Percentiles rank a stretch among this genome's conserved stretches.
These are phyloP conservation scores for Penicillium atrosanguineum DNA, from an alignment of 495 filamentous ascomycete species.

Conservation along the genomic window DNA sequence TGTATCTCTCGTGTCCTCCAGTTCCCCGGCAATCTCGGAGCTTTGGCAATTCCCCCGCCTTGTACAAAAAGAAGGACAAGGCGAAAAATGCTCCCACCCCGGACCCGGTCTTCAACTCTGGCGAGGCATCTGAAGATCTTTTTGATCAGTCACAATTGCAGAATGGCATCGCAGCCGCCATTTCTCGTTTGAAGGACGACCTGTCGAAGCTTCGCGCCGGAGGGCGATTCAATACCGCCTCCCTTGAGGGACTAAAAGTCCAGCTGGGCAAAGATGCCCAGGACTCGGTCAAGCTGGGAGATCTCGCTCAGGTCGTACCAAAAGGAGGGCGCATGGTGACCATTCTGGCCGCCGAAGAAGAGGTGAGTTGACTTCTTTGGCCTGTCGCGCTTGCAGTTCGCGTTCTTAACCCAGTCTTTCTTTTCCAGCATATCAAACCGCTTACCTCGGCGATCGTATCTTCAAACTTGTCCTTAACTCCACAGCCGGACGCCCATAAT, in stretches of 20 bases:
- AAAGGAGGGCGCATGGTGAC: slow-evolving; percentile 65
- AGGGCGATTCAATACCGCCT: slow-evolving; percentile 66
- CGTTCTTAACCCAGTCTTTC: background rate
- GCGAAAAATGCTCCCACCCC: slow-evolving; percentile 19
- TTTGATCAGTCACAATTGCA: slow-evolving; percentile 66
- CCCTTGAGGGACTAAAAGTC: slow-evolving; percentile 64
- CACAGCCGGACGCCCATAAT: slow-evolving; percentile 66
- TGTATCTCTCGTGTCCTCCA: background rate
- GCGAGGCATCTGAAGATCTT: slow-evolving; percentile 48
- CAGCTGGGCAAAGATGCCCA: slow-evolving; percentile 53
- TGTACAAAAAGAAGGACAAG: slow-evolving; percentile 44
- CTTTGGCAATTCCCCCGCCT: slow-evolving; percentile 26
- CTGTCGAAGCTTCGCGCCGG: slow-evolving; percentile 64
- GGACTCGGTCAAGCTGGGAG: slow-evolving; percentile 53
- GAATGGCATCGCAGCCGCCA: slow-evolving; percentile 52
- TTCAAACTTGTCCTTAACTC: slow-evolving; percentile 68
- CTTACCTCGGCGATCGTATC: slow-evolving; percentile 67
- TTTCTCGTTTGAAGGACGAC: slow-evolving; percentile 58
- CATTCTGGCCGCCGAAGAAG: slow-evolving; percentile 62
- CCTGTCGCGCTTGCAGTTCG: background rate
- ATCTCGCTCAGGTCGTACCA: slow-evolving; percentile 74
- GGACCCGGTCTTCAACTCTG: slow-evolving; percentile 18
- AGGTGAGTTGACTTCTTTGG: slow-evolving; percentile 41
- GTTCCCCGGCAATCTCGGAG: slow-evolving; percentile 2
- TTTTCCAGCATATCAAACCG: slow-evolving; percentile 62